phyloP scores from a whole-genome alignment of 768 basidiomycete genomes.

The Lentinula boryana region DNA sequence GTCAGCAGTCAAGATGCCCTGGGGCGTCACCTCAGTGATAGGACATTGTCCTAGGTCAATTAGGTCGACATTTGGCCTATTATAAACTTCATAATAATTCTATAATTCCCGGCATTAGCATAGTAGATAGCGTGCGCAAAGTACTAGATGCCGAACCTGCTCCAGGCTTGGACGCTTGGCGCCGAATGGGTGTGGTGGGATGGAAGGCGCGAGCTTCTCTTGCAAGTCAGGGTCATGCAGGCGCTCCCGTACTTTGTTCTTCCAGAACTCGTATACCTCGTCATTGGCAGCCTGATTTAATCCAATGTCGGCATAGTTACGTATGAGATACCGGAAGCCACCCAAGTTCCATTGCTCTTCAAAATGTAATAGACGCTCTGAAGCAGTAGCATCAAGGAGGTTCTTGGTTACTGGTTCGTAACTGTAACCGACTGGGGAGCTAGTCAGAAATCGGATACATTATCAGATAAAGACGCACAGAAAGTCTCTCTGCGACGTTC shows the following conservation, averaged over 20 bases:
- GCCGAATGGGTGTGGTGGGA: conserved; percentile 3
- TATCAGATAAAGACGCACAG: background rate
- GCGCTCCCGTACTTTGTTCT: conserved; percentile 1
- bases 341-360: conserved; percentile 11
- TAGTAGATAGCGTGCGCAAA: background rate
- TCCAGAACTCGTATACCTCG: conserved; percentile 6
- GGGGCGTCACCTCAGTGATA: conserved; percentile 9
- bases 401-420: background rate
- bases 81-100: conserved; percentile 6
- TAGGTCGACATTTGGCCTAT: conserved; percentile 11
- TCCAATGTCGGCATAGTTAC: conserved; percentile 6
- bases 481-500: background rate
- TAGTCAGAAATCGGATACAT: background rate
- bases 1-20: conserved; percentile 9
- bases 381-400: conserved; percentile 4
- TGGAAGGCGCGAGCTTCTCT: conserved; percentile 3
- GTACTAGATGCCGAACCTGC: background rate
- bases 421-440: background rate
- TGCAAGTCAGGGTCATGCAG: background rate
- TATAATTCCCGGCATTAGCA: background rate
- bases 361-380: conserved; percentile 8
- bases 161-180: conserved; percentile 4
- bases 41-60: conserved; percentile 10
- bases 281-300: background rate
- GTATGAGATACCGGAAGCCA: conserved; percentile 5